phyloP scores from a whole-genome alignment of 768 basidiomycete species.

The Hygrophorus russula region DNA sequence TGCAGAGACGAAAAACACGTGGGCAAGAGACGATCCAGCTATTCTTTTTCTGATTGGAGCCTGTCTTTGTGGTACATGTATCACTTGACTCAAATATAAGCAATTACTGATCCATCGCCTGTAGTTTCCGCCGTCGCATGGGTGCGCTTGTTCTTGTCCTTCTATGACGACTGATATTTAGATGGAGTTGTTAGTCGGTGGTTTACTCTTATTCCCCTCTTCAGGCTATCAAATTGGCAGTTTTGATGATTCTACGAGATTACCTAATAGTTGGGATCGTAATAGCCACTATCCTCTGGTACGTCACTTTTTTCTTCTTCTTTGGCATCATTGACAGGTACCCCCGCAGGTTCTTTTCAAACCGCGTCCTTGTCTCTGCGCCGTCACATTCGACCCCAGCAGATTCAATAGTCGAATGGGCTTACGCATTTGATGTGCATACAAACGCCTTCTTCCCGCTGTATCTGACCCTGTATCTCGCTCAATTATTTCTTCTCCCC shows the following conservation, averaged over 20 bases:
- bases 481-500: constrained; percentile 78
- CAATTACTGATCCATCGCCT: background rate
- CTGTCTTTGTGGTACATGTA: constrained; percentile 56
- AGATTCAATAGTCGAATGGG: constrained; percentile 79
- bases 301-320: constrained; percentile 7
- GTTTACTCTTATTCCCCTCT: constrained; percentile 59
- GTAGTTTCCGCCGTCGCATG: constrained; percentile 76
- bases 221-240: constrained; percentile 49
- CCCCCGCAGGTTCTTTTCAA: constrained; percentile 52
- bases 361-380: constrained; percentile 57
- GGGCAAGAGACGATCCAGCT: constrained; percentile 96
- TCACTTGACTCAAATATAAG: background rate
- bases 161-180: no score
- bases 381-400: constrained; percentile 60
- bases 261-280: constrained; percentile 73
- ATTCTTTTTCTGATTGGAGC: constrained; percentile 79
- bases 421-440: constrained; percentile 94
- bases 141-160: constrained; percentile 14
- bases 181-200: constrained; percentile 26
- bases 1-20: constrained; percentile 93
- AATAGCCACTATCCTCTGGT: constrained; percentile 73
- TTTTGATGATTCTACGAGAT: constrained; percentile 83
- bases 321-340: constrained; percentile 4
- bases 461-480: constrained; percentile 82
- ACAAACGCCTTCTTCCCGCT: constrained; percentile 95